These are phyloP conservation scores for Lactuca sativa DNA, from an alignment of 129 eudicot genomes.

Conservation along the genomic window DNA sequence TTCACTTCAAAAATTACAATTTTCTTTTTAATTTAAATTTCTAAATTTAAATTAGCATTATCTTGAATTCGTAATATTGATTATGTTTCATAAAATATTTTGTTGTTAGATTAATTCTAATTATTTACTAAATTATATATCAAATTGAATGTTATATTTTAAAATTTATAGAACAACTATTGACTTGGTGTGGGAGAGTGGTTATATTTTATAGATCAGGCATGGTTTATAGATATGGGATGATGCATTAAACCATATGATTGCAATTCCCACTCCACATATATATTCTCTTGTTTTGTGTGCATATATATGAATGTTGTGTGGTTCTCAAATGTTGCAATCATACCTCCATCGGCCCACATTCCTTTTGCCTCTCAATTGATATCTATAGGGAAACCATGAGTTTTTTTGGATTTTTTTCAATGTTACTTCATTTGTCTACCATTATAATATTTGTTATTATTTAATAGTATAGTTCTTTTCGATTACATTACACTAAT, in stretches of 20 bases:
- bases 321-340: slow-evolving; percentile 25
- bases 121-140: neutral
- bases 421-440: neutral
- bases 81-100: neutral
- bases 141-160: neutral
- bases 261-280: slow-evolving; percentile 37
- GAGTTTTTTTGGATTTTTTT: neutral
- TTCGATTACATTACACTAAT: too few relatives aligned
- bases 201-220: slow-evolving; percentile 19
- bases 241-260: slow-evolving; percentile 34
- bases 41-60: neutral
- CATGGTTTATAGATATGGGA: slow-evolving; percentile 26
- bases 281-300: slow-evolving; percentile 34
- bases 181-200: slow-evolving; percentile 16
- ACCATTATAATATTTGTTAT: too few relatives aligned
- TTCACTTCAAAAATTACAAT: too few relatives aligned
- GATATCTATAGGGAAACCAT: neutral
- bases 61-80: neutral
- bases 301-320: slow-evolving; percentile 21
- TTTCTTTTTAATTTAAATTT: too few relatives aligned
- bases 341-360: slow-evolving; percentile 26
- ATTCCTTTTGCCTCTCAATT: slow-evolving; percentile 25
- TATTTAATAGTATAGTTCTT: too few relatives aligned
- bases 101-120: too few relatives aligned
- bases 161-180: neutral